phyloP scores from a whole-genome alignment of 768 basidiomycete species.

The Hygrophorus pudorinus region DNA sequence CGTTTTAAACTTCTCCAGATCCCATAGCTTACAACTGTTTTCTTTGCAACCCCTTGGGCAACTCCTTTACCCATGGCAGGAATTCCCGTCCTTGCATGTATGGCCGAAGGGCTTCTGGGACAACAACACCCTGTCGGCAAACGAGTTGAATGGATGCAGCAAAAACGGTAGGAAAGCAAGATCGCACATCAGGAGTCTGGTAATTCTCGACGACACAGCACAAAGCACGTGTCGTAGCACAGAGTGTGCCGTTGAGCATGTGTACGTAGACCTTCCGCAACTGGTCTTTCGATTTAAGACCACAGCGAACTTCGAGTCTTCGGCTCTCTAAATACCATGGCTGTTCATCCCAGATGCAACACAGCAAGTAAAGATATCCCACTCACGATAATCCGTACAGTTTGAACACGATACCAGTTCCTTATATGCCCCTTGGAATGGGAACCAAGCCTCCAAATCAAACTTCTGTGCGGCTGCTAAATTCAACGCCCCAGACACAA shows the following conservation, averaged over 20 bases:
- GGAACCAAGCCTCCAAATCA: conserved; percentile 99
- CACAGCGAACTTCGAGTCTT: conserved; percentile 87
- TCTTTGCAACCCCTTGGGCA: conserved; percentile 70
- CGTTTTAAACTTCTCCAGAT: too few species aligned
- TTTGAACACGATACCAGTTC: conserved; percentile 97
- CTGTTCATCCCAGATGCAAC: not conserved
- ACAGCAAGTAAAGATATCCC: not conserved
- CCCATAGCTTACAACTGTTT: conserved; percentile 46
- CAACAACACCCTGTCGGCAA: conserved; percentile 63
- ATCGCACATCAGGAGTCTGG: conserved; percentile 83
- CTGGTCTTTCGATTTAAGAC: conserved; percentile 85
- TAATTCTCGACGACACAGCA: conserved; percentile 99
- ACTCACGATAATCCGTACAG: conserved; percentile 98
- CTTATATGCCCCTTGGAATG: conserved; percentile 93
- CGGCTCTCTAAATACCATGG: conserved; percentile 59
- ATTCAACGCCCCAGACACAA: conserved; percentile 95
- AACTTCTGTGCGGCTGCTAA: conserved; percentile 96
- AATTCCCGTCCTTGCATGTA: conserved; percentile 97
- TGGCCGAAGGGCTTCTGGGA: conserved; percentile 84
- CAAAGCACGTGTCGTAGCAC: conserved; percentile 91
- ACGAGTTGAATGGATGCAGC: conserved; percentile 5
- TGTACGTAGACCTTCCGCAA: conserved; percentile 91
- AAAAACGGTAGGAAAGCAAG: conserved; percentile 2
- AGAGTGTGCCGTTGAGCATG: conserved; percentile 98
- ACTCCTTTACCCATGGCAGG: conserved; percentile 71